Base-by-base conservation (phyloP, 176 grass and related monocot genomes). In the Typha latifolia region DNA sequence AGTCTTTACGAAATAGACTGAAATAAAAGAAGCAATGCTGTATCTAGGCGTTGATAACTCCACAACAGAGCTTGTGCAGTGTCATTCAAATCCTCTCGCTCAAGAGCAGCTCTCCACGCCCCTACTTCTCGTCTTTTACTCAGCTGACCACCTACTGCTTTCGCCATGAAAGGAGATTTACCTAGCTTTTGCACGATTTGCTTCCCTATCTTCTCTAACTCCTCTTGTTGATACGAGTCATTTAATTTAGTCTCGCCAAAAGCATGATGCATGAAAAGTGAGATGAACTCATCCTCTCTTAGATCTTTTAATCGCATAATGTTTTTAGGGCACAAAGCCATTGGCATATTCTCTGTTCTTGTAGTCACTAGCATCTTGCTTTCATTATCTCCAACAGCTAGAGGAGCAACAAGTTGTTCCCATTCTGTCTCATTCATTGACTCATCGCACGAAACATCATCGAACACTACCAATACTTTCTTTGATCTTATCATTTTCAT, bases 321-420 rank as follows among this genome's bases (percentile, higher is more conserved):
- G 2, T 15, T 34, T 3, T n/a, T 15, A 52, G 22, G 23, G 15
- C 61, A 5, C 12, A 80, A n/a, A 51, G 13, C 26, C 5, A 6
- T 52, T 7, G 63, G 67, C 67, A 24, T 62, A 48, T 49, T 47
- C 61, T 43, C 12, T 2, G 16, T 68, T 20, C 68, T 72, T 67
- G 63, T 72, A 13, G 82, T 85, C 12, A 75, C 61, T 9, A 84
- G 63, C 11, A 84, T 57, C 55, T 48, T 79, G n/a, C 82, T 80
- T 11, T 62, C 77, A 32, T 1, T 63, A 4, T 53, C 11, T 5
- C 82, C 77, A 6, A 82, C 26, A 0, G 32, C 32, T 34, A 34
- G 5, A 34, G 32, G 32, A 34, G 32, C 5, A 34, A 34, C 32
- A 34, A 34, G 5, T 34, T 6, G 32, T 34, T 34, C 32, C 32